These are phyloP conservation scores for Strigomonas culicis DNA, from an alignment of 208 protist genomes.

Conservation along the genomic window DNA sequence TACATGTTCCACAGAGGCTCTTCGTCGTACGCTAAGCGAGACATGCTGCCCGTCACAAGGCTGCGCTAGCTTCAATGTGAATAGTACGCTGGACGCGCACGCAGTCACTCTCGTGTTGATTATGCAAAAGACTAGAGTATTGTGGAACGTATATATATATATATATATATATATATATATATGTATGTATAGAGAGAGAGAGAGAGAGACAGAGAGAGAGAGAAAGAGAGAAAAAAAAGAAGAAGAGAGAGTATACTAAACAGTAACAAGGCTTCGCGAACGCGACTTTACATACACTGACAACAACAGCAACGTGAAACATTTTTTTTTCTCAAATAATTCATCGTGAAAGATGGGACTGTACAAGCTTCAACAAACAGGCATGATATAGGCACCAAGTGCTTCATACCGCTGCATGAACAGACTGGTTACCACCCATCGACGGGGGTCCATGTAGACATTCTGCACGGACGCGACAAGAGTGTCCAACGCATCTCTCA, in stretches of 20 bases:
- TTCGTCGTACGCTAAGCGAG: slow-evolving; percentile 19
- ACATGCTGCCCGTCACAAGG: neutral
- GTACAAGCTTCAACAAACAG: neutral
- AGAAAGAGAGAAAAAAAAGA: neutral
- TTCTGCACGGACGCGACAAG: slow-evolving; percentile 8
- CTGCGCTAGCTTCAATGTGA: neutral
- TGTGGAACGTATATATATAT: too few relatives aligned
- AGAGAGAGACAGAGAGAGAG: slow-evolving; percentile 9
- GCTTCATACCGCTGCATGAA: slow-evolving; percentile 43
- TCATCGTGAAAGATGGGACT: neutral
- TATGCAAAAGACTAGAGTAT: too few relatives aligned
- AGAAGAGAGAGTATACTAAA: too few relatives aligned
- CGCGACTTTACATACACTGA: too few relatives aligned
- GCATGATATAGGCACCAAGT: slow-evolving; percentile 7
- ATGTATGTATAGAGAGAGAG: neutral
- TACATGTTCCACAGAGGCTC: slow-evolving; percentile 39
- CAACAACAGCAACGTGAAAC: neutral
- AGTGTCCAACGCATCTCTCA: neutral
- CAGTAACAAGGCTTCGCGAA: too few relatives aligned
- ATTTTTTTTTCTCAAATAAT: neutral
- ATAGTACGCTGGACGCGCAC: neutral
- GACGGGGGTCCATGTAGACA: slow-evolving; percentile 8
- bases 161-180: neutral
- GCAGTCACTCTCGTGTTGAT: too few relatives aligned
- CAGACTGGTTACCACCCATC: slow-evolving; percentile 16